These are phyloP conservation scores for Venturia nashicola DNA, from an alignment of 2,329 filamentous ascomycete genomes.

Conservation along the genomic window DNA sequence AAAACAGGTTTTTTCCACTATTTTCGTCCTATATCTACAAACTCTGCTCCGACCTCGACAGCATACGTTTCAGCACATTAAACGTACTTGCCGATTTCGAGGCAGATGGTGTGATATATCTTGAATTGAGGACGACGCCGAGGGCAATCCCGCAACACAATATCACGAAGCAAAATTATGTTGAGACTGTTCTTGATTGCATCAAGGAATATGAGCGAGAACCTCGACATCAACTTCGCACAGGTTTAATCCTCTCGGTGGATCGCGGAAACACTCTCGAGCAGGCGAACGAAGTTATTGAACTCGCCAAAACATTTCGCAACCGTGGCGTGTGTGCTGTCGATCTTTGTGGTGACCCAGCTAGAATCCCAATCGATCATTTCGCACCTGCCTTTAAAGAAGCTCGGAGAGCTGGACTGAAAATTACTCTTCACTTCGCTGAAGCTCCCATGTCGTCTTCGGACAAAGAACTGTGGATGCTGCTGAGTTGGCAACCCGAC, in stretches of 20 bases:
- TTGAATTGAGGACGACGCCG: slow-evolving; percentile 72
- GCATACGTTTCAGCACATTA: slow-evolving; percentile 40
- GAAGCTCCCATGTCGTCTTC: slow-evolving; percentile 49
- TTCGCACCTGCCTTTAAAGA: slow-evolving; percentile 48
- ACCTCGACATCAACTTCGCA: slow-evolving; percentile 35
- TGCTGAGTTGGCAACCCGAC: slow-evolving; percentile 55
- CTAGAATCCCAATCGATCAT: slow-evolving; percentile 45
- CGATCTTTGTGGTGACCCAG: slow-evolving; percentile 69
- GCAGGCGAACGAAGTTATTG: slow-evolving; percentile 52
- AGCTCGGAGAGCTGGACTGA: slow-evolving; percentile 44
- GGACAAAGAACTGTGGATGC: slow-evolving; percentile 46
- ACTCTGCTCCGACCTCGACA: slow-evolving; percentile 51
- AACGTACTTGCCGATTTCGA: slow-evolving; percentile 46
- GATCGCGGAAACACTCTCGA: slow-evolving; percentile 51
- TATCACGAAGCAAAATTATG: slow-evolving; percentile 52
- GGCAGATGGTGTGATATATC: slow-evolving; percentile 59
- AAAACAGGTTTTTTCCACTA: slow-evolving; percentile 22
- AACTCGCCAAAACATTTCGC: slow-evolving; percentile 46
- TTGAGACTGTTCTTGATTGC: slow-evolving; percentile 52
- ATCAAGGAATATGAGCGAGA: slow-evolving; percentile 40
- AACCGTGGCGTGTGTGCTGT: slow-evolving; percentile 53
- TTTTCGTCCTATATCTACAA: slow-evolving; percentile 72
- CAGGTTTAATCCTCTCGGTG: slow-evolving; percentile 59
- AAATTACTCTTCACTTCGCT: slow-evolving; percentile 66
- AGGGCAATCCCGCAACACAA: slow-evolving; percentile 43